Evolutionary conservation across 768 basidiomycete genomes (phyloP), one percentile per base, ranked within the genome.

Genomic region (Calocybe indica): DNA sequence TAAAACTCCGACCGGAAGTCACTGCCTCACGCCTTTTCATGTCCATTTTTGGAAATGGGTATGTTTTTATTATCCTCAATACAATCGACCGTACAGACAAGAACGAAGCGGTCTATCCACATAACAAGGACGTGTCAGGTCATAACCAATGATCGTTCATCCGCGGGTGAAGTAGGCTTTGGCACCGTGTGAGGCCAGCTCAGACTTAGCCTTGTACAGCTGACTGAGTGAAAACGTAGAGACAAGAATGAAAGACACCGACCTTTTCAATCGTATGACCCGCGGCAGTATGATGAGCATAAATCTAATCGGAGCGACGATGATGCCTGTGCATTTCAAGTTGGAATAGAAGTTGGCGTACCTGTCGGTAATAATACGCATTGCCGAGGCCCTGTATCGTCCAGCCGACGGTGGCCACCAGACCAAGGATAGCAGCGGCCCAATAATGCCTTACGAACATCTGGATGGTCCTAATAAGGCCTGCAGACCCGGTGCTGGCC

Each of bases 201-300:
- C 92, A 28, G 79, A 61, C 68, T 89, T 92, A 47, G 89, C 92
- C 88, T 93, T 58, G 15, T 45, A 45, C 39, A 42, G 43, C 41
- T 11, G 34, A 30, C 28, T 40, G 29, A 54, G 59, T 36, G 53
- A 15, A 35, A 52, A 31, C 11, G 9, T 33, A 34, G 36, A 35
- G n/a, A 7, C 41, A 39, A 31, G 12, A 41, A 35, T 40, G 45
- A 22, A 12, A 40, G 40, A 59, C 74, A 33, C 31, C 52, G 48
- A 81, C 89, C 83, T 92, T 91, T 61, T 87, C 85, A 70, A 93
- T 79, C 10, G 85, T 83, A 64, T 96, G 92, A 2, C 92, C 92
- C 49, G 87, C 88, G 52, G 88, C 82, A 14, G 70, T 85, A 61
- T 90, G 82, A 55, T 89, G 87, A 47, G 69, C 63, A 75, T 86